phyloP scores from a whole-genome alignment of 2,329 filamentous ascomycete species.

The Cladosporium sphaerospermum region DNA sequence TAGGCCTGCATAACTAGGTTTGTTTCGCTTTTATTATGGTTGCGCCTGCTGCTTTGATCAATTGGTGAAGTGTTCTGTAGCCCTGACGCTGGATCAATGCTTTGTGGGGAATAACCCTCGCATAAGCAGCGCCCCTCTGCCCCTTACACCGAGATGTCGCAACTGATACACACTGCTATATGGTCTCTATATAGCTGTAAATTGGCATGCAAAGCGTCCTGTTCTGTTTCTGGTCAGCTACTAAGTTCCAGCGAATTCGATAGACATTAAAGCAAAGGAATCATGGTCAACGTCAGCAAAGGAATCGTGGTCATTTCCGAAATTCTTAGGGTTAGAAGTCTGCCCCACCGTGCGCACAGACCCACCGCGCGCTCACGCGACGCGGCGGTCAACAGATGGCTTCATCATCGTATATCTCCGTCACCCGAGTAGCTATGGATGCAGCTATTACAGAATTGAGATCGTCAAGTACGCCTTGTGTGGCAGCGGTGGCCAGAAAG shows the following conservation, averaged over 20 bases:
- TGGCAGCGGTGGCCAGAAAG: no score
- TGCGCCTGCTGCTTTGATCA: neutral
- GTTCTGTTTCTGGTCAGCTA: neutral
- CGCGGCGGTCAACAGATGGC: neutral
- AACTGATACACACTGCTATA: neutral
- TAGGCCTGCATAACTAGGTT: neutral
- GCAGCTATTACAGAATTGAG: neutral
- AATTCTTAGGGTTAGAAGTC: slow-evolving; percentile 2
- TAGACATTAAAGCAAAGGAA: neutral
- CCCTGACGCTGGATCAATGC: neutral
- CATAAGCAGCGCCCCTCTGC: neutral
- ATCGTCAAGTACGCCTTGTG: neutral
- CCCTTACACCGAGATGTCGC: neutral
- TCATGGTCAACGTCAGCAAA: slow-evolving; percentile 1
- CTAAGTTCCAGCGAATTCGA: neutral
- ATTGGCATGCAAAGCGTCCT: slow-evolving; percentile 1
- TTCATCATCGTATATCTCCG: neutral
- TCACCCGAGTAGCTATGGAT: neutral
- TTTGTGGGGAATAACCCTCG: slow-evolving; percentile 2
- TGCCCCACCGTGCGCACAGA: neutral
- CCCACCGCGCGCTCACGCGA: neutral
- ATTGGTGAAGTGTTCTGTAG: slow-evolving; percentile 3
- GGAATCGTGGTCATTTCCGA: slow-evolving; percentile 5
- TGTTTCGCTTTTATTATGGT: slow-evolving; percentile 2
- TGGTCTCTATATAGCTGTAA: neutral